Percentiles rank a stretch among this genome's conserved stretches.
Conservation (phyloP, 441 rosid genomes). For the Jatropha podagrica region DNA sequence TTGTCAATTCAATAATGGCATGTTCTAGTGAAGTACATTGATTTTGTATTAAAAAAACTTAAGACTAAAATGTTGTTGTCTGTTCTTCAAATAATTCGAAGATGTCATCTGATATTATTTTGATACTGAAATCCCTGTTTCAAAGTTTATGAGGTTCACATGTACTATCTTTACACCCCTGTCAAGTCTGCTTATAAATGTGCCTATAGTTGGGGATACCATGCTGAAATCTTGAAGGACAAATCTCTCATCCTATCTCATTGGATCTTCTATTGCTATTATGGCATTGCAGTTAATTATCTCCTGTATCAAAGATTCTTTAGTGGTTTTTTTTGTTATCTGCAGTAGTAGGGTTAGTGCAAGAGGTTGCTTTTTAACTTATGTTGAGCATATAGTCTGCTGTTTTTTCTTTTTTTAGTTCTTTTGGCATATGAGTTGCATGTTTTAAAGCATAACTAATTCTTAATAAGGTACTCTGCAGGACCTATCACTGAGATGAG, state of each 20-base stretch:
- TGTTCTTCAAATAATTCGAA: slow-evolving; percentile 6
- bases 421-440: not conserved
- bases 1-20: slow-evolving; percentile 8
- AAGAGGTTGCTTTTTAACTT: not conserved
- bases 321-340: too few relatives aligned
- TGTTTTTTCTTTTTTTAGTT: not conserved
- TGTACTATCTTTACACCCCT: not conserved
- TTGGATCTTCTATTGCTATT: slow-evolving; percentile 4
- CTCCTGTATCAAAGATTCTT: not conserved
- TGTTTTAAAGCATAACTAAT: not conserved
- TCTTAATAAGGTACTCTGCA: not conserved
- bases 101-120: not conserved
- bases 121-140: slow-evolving; percentile 3
- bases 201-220: not conserved
- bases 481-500: not conserved
- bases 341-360: not conserved
- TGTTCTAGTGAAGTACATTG: not conserved
- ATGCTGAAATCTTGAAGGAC: not conserved
- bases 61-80: not conserved
- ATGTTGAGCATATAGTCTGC: not conserved
- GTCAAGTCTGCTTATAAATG: not conserved
- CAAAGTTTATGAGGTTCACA: not conserved
- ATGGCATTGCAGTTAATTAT: not conserved
- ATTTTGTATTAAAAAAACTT: slow-evolving; percentile 1
- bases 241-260: too few relatives aligned